Conservation (phyloP, 2,329 filamentous ascomycete genomes). For the Claviceps sp. region DNA sequence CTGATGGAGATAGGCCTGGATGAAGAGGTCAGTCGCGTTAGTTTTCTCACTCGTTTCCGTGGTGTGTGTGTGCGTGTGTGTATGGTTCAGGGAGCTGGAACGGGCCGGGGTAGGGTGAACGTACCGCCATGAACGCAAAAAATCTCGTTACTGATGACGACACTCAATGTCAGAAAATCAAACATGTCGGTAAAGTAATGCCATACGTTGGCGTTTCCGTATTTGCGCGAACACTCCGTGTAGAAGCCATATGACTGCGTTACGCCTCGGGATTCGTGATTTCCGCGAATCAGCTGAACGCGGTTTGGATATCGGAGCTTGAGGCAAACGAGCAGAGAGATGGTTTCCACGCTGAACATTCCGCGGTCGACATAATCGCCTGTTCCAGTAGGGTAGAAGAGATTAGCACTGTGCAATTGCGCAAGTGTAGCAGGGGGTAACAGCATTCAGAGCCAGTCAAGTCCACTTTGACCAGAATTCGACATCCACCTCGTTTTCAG, state of each 20-base stretch:
- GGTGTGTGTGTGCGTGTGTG: neutral
- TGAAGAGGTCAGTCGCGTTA: neutral
- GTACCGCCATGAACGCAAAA: slow-evolving; percentile 91
- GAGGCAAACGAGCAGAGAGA: slow-evolving; percentile 90
- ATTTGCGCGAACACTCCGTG: slow-evolving; percentile 94
- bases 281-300: slow-evolving; percentile 91
- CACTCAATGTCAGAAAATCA: slow-evolving; percentile 90
- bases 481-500: neutral
- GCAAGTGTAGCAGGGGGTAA: neutral
- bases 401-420: neutral
- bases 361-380: slow-evolving; percentile 97
- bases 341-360: slow-evolving; percentile 97
- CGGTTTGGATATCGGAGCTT: slow-evolving; percentile 94
- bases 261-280: slow-evolving; percentile 94
- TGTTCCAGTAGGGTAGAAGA: slow-evolving; percentile 19
- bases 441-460: neutral
- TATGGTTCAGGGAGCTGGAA: too few species aligned
- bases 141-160: slow-evolving; percentile 97
- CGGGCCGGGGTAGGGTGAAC: slow-evolving; percentile 7
- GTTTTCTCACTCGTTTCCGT: neutral
- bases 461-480: neutral
- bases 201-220: slow-evolving; percentile 97
- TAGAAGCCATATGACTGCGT: slow-evolving; percentile 99
- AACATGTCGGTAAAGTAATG: slow-evolving; percentile 99
- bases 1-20: slow-evolving; percentile 66